Evolutionary conservation across 768 basidiomycete genomes (phyloP), one percentile per base, ranked within the genome.

Genomic region (Tephrocybe sp.): DNA sequence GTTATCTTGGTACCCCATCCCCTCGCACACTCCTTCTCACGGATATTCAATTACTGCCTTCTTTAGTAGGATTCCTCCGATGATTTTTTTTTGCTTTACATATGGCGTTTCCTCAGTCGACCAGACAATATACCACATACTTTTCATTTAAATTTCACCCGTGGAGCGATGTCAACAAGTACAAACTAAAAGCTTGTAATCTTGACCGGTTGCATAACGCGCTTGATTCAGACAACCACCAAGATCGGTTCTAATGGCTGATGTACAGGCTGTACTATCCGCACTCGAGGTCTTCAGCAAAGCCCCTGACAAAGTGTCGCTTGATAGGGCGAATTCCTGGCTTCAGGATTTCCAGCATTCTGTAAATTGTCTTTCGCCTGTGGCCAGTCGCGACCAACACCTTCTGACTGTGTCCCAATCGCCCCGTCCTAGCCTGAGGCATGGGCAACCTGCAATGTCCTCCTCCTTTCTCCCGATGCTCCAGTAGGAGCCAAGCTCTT

Each of bases 311-410:
- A 87, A 89, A 60, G 69, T 70, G 13, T 84, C 91, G 15, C 78
- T 97, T 56, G 89, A 91, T 58, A 80, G 79, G 58, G 96, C 94
- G 58, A 98, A 97, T 73, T 72, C 83, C 58, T 98, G 94, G 94
- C 86, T 99, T 55, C 89, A 94, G 74, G 93, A 95, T 70, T 99
- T 98, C 68, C 96, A 99, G 76, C 95, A 98, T 78, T 95, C 92
- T 77, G 96, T 98, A 86, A 88, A 84, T 89, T 77, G 74, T 75
- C 71, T 83, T 83, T 84, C 83, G 77, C 80, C 78, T 82, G 70
- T 82, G 79, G 83, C 74, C 78, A 76, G 69, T 75, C 74, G 60
- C 72, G 68, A 72, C 76, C 79, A 69, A 67, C 76, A 69, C 77
- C 76, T n/a, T 86, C 85, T 87, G 77, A 88, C 82, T 67, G 66